These are phyloP conservation scores for Tuber brumale DNA, from an alignment of 495 filamentous ascomycete genomes.

Conservation along the genomic window DNA sequence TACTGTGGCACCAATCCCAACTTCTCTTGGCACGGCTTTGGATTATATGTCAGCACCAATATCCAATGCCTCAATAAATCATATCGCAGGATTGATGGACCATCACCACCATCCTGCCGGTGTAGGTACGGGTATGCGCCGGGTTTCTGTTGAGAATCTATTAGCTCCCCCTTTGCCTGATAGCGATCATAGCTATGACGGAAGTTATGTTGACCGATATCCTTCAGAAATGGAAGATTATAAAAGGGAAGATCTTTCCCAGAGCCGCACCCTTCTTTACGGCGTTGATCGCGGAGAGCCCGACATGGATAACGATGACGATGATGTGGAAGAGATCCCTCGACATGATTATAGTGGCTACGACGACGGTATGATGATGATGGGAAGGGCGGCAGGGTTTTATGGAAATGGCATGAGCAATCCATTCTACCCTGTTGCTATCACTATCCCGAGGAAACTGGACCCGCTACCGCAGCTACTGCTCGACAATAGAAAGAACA, in stretches of 20 bases:
- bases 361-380: slow-evolving; percentile 23
- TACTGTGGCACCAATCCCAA: slow-evolving; percentile 31
- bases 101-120: slow-evolving; percentile 20
- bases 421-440: slow-evolving; percentile 45
- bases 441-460: slow-evolving; percentile 60
- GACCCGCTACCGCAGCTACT: slow-evolving; percentile 63
- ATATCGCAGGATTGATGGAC: slow-evolving; percentile 33
- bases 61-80: slow-evolving; percentile 25
- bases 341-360: slow-evolving; percentile 32
- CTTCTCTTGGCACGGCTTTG: slow-evolving; percentile 32
- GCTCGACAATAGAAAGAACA: slow-evolving; percentile 66
- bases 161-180: slow-evolving; percentile 33
- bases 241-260: slow-evolving; percentile 25
- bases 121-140: slow-evolving; percentile 33
- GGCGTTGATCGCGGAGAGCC: slow-evolving; percentile 31
- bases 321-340: slow-evolving; percentile 41
- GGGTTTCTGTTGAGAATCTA: slow-evolving; percentile 41
- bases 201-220: slow-evolving; percentile 30
- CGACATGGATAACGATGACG: slow-evolving; percentile 39
- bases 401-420: slow-evolving; percentile 30
- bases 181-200: slow-evolving; percentile 29
- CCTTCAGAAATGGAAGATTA: slow-evolving; percentile 29
- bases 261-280: slow-evolving; percentile 23
- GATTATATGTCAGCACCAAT: slow-evolving; percentile 27
- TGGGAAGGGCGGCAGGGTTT: slow-evolving; percentile 17